Base-by-base conservation (phyloP, 1,284 basidiomycete genomes). In the Volvariella volvacea region DNA sequence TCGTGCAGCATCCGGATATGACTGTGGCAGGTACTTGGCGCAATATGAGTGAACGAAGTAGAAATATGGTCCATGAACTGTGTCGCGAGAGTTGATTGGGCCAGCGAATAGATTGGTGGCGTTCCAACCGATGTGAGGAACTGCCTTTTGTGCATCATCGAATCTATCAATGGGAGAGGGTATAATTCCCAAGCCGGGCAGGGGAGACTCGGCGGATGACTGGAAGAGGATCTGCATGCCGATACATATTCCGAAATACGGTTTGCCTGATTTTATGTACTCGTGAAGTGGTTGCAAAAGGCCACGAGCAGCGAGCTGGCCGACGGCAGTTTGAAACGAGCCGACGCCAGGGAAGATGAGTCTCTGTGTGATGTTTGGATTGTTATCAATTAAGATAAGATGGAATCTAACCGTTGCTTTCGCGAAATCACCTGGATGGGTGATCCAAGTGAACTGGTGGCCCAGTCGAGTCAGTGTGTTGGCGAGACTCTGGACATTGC, bases 101-200 rank as follows among this genome's bases (percentile, higher is more conserved):
- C 7, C 8, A 36, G 6, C n/a, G 12, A 12, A 28, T 6, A 12
- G 6, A 28, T 6, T 28, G 41, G 81, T 80, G 32, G 78, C 70
- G 63, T 94, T 96, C 96, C 96, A 99, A 42, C 96, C 96, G 72
- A 99, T 99, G 70, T 99, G 95, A 15, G 96, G 96, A 1, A 99
- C 95, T 1, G 88, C 74, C 68, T 98, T 99, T 55, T 81, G 74
- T 4, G 63, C 51, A 56, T 78, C 68, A 48, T 73, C 67, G 53
- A 93, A 92, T n/a, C 68, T 65, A 43, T 78, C 73, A 50, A 92
- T 85, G 22, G 73, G 68, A 48, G 70, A 77, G 16, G 86, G 84
- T 51, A 93, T 81, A 53, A 87, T 62, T 6, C 78, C 86, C n/a
- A 93, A 69, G 10, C 90, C 90, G 12, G 59, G 57, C 40, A 72